Evolutionary conservation across 2,329 filamentous ascomycete species (phyloP).

Genomic region (Calonectria multiphialidica): DNA sequence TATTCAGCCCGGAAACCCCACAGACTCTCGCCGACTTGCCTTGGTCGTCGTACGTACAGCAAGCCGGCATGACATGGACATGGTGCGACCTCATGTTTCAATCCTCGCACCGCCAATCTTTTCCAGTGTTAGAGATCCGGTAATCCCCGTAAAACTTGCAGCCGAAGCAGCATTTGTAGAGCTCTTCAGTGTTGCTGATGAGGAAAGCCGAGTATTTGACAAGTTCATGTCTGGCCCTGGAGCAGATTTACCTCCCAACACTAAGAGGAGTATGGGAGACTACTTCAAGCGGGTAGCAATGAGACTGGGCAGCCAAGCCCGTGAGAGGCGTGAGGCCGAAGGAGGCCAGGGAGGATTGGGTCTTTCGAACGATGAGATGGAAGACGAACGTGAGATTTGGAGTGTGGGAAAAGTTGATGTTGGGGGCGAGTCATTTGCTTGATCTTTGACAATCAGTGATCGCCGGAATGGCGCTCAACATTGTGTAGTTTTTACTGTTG

Average conservation of each 20-base stretch:
- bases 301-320: conserved; percentile 85
- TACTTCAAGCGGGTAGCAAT: conserved; percentile 96
- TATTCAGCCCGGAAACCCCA: conserved; percentile 81
- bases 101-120: conserved; percentile 89
- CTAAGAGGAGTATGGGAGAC: conserved; percentile 92
- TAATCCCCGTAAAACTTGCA: conserved; percentile 95
- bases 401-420: conserved; percentile 89
- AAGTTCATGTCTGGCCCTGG: conserved; percentile 83
- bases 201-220: conserved; percentile 88
- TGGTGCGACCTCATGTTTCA: conserved; percentile 84
- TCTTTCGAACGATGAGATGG: conserved; percentile 88
- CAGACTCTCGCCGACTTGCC: conserved; percentile 86
- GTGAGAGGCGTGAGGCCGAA: conserved; percentile 91
- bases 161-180: conserved; percentile 95
- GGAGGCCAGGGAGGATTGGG: conserved; percentile 89
- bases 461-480: background rate
- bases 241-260: conserved; percentile 74
- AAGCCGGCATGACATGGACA: conserved; percentile 81
- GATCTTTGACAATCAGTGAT: background rate
- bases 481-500: background rate
- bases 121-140: conserved; percentile 86
- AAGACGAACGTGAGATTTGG: conserved; percentile 97
- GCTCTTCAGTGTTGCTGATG: conserved; percentile 89
- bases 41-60: conserved; percentile 91
- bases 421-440: conserved; percentile 40